phyloP scores from a whole-genome alignment of 306 rosid genomes.

The Gynostemma pentaphyllum region DNA sequence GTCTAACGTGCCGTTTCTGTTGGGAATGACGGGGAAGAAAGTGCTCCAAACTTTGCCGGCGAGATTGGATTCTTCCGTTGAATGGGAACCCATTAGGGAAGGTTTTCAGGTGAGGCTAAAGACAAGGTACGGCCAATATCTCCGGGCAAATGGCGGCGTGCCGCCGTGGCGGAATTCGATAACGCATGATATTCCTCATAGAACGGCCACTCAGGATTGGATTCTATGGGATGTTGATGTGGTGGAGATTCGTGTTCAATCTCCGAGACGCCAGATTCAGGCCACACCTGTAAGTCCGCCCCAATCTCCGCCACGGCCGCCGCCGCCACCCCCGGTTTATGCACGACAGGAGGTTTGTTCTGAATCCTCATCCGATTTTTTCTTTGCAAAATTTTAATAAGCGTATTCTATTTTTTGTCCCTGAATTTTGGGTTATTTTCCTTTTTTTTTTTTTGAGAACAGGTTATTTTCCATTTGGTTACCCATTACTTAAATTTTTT shows the following conservation, averaged over 20 bases:
- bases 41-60: slow-evolving; percentile 53
- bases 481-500: too few relatives aligned
- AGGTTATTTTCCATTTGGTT: too few relatives aligned
- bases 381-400: too few relatives aligned
- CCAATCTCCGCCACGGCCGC: slow-evolving; percentile 2
- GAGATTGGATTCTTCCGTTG: slow-evolving; percentile 59
- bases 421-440: too few relatives aligned
- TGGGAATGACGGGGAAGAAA: slow-evolving; percentile 58
- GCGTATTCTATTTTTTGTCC: too few relatives aligned
- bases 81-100: slow-evolving; percentile 82
- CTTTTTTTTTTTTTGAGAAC: too few relatives aligned
- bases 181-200: slow-evolving; percentile 65
- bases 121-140: slow-evolving; percentile 58
- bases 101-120: slow-evolving; percentile 55
- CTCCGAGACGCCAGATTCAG: not conserved
- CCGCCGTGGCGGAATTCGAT: slow-evolving; percentile 88
- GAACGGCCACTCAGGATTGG: slow-evolving; percentile 56
- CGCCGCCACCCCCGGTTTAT: slow-evolving; percentile 14
- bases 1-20: slow-evolving; percentile 51
- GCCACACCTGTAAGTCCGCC: slow-evolving; percentile 21
- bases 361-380: not conserved
- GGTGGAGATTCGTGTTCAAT: slow-evolving; percentile 23
- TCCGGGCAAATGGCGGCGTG: slow-evolving; percentile 67
- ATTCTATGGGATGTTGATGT: slow-evolving; percentile 79
- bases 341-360: slow-evolving; percentile 27